Base-by-base conservation (phyloP, 75 land plant species). In the Selaginella moellendorffii region DNA sequence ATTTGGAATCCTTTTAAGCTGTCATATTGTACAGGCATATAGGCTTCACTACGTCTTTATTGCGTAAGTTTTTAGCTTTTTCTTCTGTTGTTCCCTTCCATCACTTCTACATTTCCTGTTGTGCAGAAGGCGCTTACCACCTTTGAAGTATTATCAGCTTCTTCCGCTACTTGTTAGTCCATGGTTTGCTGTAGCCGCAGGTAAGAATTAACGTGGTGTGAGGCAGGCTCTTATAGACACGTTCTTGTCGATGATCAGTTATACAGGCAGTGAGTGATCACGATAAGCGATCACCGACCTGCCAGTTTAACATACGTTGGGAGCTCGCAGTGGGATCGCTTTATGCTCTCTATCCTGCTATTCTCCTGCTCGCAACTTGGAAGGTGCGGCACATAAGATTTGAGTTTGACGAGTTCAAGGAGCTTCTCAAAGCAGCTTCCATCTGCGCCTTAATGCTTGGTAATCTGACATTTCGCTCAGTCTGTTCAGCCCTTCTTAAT, bases 101-200 rank as follows among this genome's bases (percentile, higher is more conserved):
- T n/a, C n/a, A n/a, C n/a, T 17, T 42, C n/a, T 20, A 12, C 56
- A 22, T 36, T 10, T 12, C 52, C 26, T 30, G 59, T 36, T 5
- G 56, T 72, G 22, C 76, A 82, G 84, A 81, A 70, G 73, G 74
- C 76, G 74, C 53, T 63, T 82, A 73, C 84, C 81, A 63, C 74
- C 76, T 9, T 54, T 82, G 52, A 72, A 69, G 73, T 68, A 76
- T 30, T 61, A 65, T 58, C 27, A 69, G 21, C 65, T 82, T 53
- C 69, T 82, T 67, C 73, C 76, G 18, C 29, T 76, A 17, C 66
- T 82, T 59, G 76, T 79, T 25, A 12, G 72, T 24, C 84, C 81
- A 24, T 82, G 84, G 84, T 60, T 79, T 68, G 65, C 29, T 63
- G 53, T 30, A 9, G 75, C 78, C 66, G 73, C 78, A 69, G 53